Percentiles rank a stretch among this genome's conserved stretches.
phyloP scores from a whole-genome alignment of 352 stramenopile genomes.

The Plasmopara halstedii region DNA sequence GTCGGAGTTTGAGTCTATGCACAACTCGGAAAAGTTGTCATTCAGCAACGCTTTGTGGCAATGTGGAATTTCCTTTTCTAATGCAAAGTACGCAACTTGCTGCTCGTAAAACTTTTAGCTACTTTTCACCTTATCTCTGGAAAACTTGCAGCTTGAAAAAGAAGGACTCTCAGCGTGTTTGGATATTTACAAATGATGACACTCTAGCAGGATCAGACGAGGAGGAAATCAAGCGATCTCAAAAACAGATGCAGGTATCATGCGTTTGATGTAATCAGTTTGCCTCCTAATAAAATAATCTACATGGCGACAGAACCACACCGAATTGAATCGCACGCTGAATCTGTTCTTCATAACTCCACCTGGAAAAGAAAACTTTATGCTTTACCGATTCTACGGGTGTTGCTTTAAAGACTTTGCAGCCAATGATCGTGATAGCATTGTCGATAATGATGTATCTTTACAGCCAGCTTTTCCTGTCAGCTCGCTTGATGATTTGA shows the following conservation, averaged over 20 bases:
- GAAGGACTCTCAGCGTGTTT: constrained; percentile 78
- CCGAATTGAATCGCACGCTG: constrained; percentile 62
- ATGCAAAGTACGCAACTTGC: constrained; percentile 45
- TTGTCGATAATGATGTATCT: constrained; percentile 16
- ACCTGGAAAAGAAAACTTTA: constrained; percentile 41
- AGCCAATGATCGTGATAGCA: constrained; percentile 13
- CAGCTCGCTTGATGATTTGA: constrained; percentile 61
- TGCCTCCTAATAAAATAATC: too few species aligned
- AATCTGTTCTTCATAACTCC: constrained; percentile 77
- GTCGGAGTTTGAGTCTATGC: constrained; percentile 45
- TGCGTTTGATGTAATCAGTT: background rate
- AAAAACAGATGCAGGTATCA: constrained; percentile 68
- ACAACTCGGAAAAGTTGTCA: constrained; percentile 44
- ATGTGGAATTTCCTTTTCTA: constrained; percentile 72
- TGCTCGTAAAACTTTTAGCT: background rate
- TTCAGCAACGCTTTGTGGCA: constrained; percentile 84
- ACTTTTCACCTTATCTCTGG: constrained; percentile 1
- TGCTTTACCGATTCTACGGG: constrained; percentile 50
- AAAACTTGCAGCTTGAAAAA: constrained; percentile 57
- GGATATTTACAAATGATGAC: constrained; percentile 84
- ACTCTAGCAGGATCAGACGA: constrained; percentile 31
- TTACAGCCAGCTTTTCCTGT: constrained; percentile 70
- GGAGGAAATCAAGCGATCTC: constrained; percentile 52
- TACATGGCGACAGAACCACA: constrained; percentile 66
- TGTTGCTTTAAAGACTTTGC: constrained; percentile 66